Evolutionary conservation across 441 rosid genomes (phyloP), one percentile per base, ranked within the genome.

Genomic region (Arabidopsis hybrid): DNA sequence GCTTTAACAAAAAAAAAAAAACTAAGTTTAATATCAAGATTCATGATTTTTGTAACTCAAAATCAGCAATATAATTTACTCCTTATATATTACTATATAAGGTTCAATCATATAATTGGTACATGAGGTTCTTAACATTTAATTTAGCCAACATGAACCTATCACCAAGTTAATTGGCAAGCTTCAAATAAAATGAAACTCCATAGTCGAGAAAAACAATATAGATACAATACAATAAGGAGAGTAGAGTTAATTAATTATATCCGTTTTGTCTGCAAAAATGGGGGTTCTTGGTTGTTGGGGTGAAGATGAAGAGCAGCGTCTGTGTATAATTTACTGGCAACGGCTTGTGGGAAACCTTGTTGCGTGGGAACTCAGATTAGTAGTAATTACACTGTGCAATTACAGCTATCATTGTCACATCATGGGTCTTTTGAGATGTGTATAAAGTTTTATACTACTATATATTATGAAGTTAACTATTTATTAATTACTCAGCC

Each of bases 321-420:
- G 68, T 45, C 69, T 52, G 69, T 52, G 67, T 60, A 34, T 14
- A 16, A 13, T 21, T 39, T 66, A 66, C 66, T 49, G 31, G 42
- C 31, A 39, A 29, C 56, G 38, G 60, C 21, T 4, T 69, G 74
- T 69, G 65, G 63, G 74, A 69, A 69, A 61, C 58, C 70, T 29
- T 55, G 65, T 55, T 69, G 74, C 74, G 51, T 62, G 70, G 69
- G 53, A 69, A 57, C 79, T 55, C 74, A 69, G 35, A 61, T 32
- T 50, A n/a, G 40, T 50, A n/a, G 40, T 67, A 67, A 52, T 67
- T 60, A 67, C 69, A 34, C 1, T 43, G 35, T 51, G 50, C 45
- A 45, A 40, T 64, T 69, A 57, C 75, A 76, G 79, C 75, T 75
- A 61, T 53, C 79, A 55, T 55, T 69, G 18, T 56, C 75, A 76